Percentiles rank a stretch among this genome's conserved stretches.
Evolutionary conservation across 202 grass and related monocot genomes (phyloP).

Genomic region (Schoenoplectus tabernaemontani): DNA sequence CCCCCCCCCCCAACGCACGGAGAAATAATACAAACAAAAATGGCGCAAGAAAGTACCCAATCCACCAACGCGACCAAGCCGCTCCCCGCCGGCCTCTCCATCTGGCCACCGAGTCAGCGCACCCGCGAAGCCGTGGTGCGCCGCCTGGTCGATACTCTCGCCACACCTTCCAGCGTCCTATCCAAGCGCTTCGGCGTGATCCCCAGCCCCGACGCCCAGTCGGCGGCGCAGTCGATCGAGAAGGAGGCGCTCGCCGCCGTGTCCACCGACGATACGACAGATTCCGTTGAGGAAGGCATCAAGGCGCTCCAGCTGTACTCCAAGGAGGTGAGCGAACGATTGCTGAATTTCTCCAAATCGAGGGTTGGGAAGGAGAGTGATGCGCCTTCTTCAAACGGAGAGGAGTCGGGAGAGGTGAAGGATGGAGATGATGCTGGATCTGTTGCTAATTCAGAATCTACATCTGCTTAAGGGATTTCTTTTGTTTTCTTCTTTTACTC

Average conservation of each 20-base stretch:
- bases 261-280: conserved; percentile 18
- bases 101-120: conserved; percentile 77
- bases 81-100: conserved; percentile 45
- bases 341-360: conserved; percentile 56
- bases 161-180: conserved; percentile 42
- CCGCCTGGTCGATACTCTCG: conserved; percentile 64
- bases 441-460: conserved; percentile 24
- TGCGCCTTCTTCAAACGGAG: not conserved
- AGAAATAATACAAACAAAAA: not conserved
- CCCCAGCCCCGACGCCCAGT: conserved; percentile 44
- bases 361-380: not conserved
- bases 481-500: not conserved
- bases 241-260: conserved; percentile 50
- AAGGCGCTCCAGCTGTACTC: conserved; percentile 59
- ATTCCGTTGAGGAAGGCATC: conserved; percentile 57
- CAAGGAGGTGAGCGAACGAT: conserved; percentile 60
- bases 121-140: conserved; percentile 69
- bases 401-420: conserved; percentile 22
- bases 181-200: conserved; percentile 57
- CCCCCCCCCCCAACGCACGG: not conserved
- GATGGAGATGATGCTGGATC: conserved; percentile 10
- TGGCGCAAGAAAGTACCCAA: conserved; percentile 35
- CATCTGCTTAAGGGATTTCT: conserved; percentile 4
- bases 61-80: conserved; percentile 35
- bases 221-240: conserved; percentile 43